phyloP scores from a whole-genome alignment of 345 rosid genomes.

The Isatis tinctoria region DNA sequence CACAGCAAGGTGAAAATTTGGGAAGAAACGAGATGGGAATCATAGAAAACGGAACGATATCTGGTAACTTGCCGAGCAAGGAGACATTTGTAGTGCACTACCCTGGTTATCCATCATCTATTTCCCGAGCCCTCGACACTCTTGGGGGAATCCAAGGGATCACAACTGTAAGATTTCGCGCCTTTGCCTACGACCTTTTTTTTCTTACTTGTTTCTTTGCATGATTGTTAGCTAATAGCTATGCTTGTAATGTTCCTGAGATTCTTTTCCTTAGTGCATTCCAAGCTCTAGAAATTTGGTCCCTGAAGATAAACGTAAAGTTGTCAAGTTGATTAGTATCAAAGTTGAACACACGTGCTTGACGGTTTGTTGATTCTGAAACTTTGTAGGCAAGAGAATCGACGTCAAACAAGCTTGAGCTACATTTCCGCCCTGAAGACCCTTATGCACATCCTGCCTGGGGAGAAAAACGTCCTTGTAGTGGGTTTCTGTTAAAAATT shows the following conservation, averaged over 20 bases:
- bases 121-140: conserved; percentile 64
- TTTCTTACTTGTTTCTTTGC: too few species aligned
- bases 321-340: background rate
- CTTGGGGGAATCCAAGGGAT: conserved; percentile 82
- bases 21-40: conserved; percentile 50
- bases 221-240: background rate
- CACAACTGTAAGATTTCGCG: conserved; percentile 36
- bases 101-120: conserved; percentile 85
- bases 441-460: conserved; percentile 76
- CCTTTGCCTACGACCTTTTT: background rate
- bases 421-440: conserved; percentile 86
- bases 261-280: background rate
- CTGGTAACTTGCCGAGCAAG: conserved; percentile 57
- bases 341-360: background rate
- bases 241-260: background rate
- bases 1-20: background rate
- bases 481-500: conserved; percentile 52
- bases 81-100: conserved; percentile 67
- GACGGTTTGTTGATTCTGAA: background rate
- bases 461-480: conserved; percentile 60
- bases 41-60: conserved; percentile 59
- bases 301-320: background rate
- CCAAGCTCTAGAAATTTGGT: background rate
- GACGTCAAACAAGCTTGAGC: conserved; percentile 57
- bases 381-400: conserved; percentile 54